These are phyloP conservation scores for Rhodotorula graminis DNA, from an alignment of 768 basidiomycete species.

Conservation along the genomic window DNA sequence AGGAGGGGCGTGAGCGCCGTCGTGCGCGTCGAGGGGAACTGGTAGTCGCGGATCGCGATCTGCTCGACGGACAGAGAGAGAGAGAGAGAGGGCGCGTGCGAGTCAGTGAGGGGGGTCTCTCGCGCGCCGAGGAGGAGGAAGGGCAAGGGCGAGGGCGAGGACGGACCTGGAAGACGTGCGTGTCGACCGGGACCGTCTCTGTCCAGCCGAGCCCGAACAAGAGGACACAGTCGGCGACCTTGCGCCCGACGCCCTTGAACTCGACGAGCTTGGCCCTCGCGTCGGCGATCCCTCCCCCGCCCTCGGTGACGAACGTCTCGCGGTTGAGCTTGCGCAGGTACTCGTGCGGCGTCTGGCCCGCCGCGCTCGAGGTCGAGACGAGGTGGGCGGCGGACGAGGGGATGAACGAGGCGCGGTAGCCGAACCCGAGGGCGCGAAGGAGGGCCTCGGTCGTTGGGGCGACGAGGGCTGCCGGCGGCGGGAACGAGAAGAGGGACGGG, in stretches of 20 bases:
- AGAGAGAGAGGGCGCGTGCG: no score
- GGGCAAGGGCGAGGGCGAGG: not conserved
- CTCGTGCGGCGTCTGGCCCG: slow-evolving; percentile 11
- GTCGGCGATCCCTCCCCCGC: slow-evolving; percentile 8
- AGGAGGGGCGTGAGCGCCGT: slow-evolving; percentile 66
- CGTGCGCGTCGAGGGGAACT: slow-evolving; percentile 49
- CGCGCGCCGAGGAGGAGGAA: no score
- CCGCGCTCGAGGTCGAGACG: slow-evolving; percentile 48
- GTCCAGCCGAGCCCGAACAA: slow-evolving; percentile 51
- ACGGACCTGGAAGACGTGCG: slow-evolving; percentile 88
- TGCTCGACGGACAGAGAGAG: no score
- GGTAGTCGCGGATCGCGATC: slow-evolving; percentile 44
- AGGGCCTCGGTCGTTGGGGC: slow-evolving; percentile 57
- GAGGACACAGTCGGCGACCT: slow-evolving; percentile 79
- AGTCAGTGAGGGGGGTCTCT: no score
- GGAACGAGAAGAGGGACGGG: slow-evolving; percentile 69
- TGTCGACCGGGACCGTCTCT: slow-evolving; percentile 89
- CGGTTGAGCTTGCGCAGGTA: slow-evolving; percentile 31
- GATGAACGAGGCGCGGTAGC: slow-evolving; percentile 88
- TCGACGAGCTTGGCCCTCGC: slow-evolving; percentile 69
- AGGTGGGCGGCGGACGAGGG: slow-evolving; percentile 76
- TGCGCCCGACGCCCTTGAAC: slow-evolving; percentile 86
- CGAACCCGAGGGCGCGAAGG: slow-evolving; percentile 82
- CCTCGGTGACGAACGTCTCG: not conserved
- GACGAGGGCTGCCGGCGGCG: slow-evolving; percentile 65